A percentile compares a stretch with the other conserved stretches of the same genome.
Evolutionary conservation across 2,329 filamentous ascomycete genomes (phyloP).

Genomic region (Mollisiaceae sp.): DNA sequence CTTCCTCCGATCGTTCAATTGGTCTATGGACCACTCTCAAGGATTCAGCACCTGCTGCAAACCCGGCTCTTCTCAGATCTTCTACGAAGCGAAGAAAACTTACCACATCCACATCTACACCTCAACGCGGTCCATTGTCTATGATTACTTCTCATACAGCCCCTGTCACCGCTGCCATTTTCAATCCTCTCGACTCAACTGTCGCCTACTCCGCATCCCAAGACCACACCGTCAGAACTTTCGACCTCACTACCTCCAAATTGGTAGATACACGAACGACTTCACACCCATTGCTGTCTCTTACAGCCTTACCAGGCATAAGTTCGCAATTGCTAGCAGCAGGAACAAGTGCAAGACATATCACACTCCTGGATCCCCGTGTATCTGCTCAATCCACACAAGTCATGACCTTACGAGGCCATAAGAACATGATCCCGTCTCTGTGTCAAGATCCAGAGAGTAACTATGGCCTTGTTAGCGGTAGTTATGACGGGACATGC

Average conservation of each 20-base stretch:
- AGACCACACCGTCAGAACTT: slow-evolving; percentile 89
- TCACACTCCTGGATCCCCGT: slow-evolving; percentile 91
- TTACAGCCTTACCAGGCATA: slow-evolving; percentile 73
- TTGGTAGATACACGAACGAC: slow-evolving; percentile 85
- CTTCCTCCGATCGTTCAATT: slow-evolving; percentile 80
- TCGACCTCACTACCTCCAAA: slow-evolving; percentile 82
- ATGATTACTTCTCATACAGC: slow-evolving; percentile 73
- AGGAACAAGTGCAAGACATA: slow-evolving; percentile 83
- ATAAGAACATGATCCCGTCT: slow-evolving; percentile 73
- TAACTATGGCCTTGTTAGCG: slow-evolving; percentile 83
- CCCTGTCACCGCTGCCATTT: slow-evolving; percentile 78
- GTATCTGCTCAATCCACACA: slow-evolving; percentile 75
- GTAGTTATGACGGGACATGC: slow-evolving; percentile 90
- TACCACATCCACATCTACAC: slow-evolving; percentile 53
- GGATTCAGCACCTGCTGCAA: slow-evolving; percentile 74
- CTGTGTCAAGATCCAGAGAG: slow-evolving; percentile 60
- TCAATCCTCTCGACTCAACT: slow-evolving; percentile 83
- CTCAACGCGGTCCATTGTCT: slow-evolving; percentile 78
- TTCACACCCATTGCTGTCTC: slow-evolving; percentile 79
- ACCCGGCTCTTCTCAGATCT: slow-evolving; percentile 69
- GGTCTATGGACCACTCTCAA: slow-evolving; percentile 90
- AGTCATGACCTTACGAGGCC: slow-evolving; percentile 89
- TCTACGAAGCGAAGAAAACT: slow-evolving; percentile 79
- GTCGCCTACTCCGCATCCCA: slow-evolving; percentile 91
- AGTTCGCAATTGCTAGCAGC: slow-evolving; percentile 61